Evolutionary conservation across 208 protist species (phyloP).

Genomic region (Acanthamoeba castellanii): DNA sequence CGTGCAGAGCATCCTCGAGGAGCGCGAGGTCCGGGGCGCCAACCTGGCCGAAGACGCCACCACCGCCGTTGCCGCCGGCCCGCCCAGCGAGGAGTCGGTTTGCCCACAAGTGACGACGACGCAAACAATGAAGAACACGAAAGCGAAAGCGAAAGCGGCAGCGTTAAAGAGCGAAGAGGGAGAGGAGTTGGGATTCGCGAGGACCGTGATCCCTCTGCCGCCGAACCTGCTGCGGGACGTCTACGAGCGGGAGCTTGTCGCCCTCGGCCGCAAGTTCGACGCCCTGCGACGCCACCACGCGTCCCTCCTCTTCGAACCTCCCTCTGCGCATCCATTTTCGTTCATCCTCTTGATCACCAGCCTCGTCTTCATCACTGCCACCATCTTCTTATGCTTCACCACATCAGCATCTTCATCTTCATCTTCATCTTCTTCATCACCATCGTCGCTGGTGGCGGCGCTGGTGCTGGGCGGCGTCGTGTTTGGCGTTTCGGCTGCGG

Average conservation of each 20-base stretch:
- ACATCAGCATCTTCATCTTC: not conserved
- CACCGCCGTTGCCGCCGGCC: not conserved
- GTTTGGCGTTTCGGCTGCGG: not conserved
- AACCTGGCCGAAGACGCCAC: conserved; percentile 24
- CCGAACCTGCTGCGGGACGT: conserved; percentile 25
- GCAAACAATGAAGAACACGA: not conserved
- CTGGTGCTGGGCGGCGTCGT: not conserved
- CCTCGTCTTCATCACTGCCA: not conserved
- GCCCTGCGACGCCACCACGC: not conserved
- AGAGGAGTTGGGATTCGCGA: not conserved
- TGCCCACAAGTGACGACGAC: too few relatives aligned
- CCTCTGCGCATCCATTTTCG: not conserved
- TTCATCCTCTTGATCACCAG: not conserved
- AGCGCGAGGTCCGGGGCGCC: not conserved
- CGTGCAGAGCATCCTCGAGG: conserved; percentile 55
- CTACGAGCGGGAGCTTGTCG: not conserved
- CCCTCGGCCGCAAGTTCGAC: not conserved
- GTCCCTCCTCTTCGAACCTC: not conserved
- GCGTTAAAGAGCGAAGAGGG: not conserved
- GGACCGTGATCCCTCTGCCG: not conserved
- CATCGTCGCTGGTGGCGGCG: too few relatives aligned
- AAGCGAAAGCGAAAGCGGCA: too few relatives aligned
- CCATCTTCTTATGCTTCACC: not conserved
- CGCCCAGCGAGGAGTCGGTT: not conserved
- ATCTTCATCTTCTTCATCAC: not conserved